These are phyloP conservation scores for Hanseniaspora valbyensis DNA, from an alignment of 805 yeast species.

Conservation along the genomic window DNA sequence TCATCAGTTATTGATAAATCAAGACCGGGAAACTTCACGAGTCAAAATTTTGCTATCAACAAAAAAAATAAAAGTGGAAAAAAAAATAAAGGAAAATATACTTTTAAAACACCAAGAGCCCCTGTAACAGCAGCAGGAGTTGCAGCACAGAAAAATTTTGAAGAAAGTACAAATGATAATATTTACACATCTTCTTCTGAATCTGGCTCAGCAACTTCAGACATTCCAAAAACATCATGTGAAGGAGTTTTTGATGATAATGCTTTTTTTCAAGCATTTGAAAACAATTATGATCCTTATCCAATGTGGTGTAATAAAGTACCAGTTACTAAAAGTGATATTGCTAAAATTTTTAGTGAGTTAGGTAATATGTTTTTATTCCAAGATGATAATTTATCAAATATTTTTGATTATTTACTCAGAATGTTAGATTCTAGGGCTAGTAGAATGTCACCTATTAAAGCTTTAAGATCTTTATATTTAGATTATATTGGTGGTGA, in stretches of 20 bases:
- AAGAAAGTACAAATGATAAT: no score
- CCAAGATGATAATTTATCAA: slow-evolving; percentile 64
- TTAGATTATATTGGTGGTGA: slow-evolving; percentile 89
- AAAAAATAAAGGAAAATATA: neutral
- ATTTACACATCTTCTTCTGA: no score
- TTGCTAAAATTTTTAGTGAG: slow-evolving; percentile 45
- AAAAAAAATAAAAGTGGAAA: neutral
- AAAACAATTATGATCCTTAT: slow-evolving; percentile 33
- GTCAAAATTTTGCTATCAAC: neutral
- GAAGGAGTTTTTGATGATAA: slow-evolving; percentile 29
- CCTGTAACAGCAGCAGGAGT: slow-evolving; percentile 29
- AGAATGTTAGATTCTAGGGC: slow-evolving; percentile 75
- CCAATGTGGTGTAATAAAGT: slow-evolving; percentile 23
- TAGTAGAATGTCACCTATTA: slow-evolving; percentile 58
- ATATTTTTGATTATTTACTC: slow-evolving; percentile 75
- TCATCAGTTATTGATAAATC: neutral
- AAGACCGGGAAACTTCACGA: neutral
- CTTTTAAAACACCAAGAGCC: slow-evolving; percentile 18
- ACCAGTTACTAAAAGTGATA: slow-evolving; percentile 44
- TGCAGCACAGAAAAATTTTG: neutral
- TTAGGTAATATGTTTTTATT: slow-evolving; percentile 62
- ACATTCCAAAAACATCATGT: neutral
- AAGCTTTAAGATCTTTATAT: slow-evolving; percentile 66
- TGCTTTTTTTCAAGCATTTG: slow-evolving; percentile 35
- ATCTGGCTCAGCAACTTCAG: no score